phyloP scores from a whole-genome alignment of 805 yeast species.

The Starmerella etchellsii region DNA sequence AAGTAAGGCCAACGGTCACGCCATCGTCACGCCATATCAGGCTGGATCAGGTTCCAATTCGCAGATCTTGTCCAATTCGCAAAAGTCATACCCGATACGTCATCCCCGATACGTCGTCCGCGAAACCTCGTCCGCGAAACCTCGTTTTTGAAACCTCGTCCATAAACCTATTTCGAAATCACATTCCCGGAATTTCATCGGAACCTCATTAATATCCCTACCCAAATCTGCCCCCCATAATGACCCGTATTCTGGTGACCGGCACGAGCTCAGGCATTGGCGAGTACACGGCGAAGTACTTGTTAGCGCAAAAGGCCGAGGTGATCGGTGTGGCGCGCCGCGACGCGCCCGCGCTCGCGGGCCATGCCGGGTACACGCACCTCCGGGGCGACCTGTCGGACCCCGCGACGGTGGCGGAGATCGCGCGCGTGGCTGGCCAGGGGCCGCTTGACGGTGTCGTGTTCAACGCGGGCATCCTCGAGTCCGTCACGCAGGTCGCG shows the following conservation, averaged over 20 bases:
- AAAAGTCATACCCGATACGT: too few relatives aligned
- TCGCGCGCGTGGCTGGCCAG: slow-evolving; percentile 25
- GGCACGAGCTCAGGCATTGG: slow-evolving; percentile 43
- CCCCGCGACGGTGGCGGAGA: slow-evolving; percentile 24
- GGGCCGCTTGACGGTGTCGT: slow-evolving; percentile 34
- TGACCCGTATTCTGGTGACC: slow-evolving; percentile 20
- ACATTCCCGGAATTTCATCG: too few relatives aligned
- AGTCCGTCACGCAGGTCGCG: slow-evolving; percentile 50
- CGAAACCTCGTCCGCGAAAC: too few relatives aligned
- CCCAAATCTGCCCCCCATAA: not conserved
- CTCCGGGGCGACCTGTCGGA: slow-evolving; percentile 45
- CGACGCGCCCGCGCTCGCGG: slow-evolving; percentile 31
- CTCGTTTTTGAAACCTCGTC: too few relatives aligned
- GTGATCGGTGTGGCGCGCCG: slow-evolving; percentile 68
- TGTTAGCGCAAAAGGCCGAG: slow-evolving; percentile 33
- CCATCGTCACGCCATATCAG: too few relatives aligned
- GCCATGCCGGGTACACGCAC: slow-evolving; percentile 27
- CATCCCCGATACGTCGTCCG: too few relatives aligned
- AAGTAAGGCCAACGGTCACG: too few relatives aligned
- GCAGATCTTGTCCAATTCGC: too few relatives aligned
- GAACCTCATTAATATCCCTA: too few relatives aligned
- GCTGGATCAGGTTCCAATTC: too few relatives aligned
- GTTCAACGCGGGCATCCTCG: slow-evolving; percentile 65
- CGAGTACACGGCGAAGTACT: slow-evolving; percentile 46
- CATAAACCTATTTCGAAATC: too few relatives aligned